Evolutionary conservation across 1,139 yeast genomes (phyloP), one percentile per base, ranked within the genome.

Genomic region (Magnusiomyces paraingens): DNA sequence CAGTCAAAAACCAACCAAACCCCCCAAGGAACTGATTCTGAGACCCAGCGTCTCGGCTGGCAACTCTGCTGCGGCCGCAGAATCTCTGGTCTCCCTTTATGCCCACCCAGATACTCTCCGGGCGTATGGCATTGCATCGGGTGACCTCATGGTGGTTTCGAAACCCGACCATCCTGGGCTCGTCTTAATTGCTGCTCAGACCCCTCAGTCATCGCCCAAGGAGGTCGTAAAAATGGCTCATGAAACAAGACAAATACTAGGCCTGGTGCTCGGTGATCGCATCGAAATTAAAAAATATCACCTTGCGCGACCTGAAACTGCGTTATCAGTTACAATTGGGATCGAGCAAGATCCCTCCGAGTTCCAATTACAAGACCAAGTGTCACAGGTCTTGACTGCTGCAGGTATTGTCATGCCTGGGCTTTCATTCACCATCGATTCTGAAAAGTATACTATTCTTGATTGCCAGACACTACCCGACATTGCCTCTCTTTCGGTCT

Each of bases 261-360:
- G 84, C 10, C 64, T 86, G 3, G 66, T 86, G 6, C 71, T 86
- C 11, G 97, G 97, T 32, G 96, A 89, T 62, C 71, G 96, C 55
- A 70, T 87, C 0, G 71, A 71, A 21, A 61, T 90, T 0, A 64
- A 65, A 8, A 82, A 76, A 61, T 70, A 73, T 36, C 57, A 67
- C 1, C 61, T 26, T 5, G 32, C 66, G 2, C 84, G 81, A 54
- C 89, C 89, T 2, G 67, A 69, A 0, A 76, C 77, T 60, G 83
- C 84, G 18, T 64, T 71, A 1, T 58, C 59, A 0, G 64, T 77
- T 5, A 72, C 70, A 0, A 53, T 64, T 2, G 64, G 71, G 0
- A 47, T 21, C 12, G 29, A 21, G 43, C 26, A 20, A 21, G 46
- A 17, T 14, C 49, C 49, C 3, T 42, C 49, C 8, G 42, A 50